Conservation (phyloP, 2,329 filamentous ascomycete species). For the Alternaria burnsii region DNA sequence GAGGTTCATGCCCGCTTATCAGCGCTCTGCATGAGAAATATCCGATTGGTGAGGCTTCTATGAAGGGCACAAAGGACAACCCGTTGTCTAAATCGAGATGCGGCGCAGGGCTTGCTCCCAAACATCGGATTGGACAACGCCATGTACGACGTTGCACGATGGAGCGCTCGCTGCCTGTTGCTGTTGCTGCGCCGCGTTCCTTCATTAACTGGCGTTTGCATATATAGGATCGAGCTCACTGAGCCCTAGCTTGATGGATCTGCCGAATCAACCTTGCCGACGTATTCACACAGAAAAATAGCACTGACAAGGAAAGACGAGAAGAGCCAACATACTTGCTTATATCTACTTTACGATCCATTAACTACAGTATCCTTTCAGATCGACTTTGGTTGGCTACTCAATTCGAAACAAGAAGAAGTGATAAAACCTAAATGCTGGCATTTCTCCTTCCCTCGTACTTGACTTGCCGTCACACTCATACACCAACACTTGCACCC, state of each 20-base stretch:
- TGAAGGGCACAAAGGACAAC: neutral
- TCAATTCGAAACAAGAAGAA: neutral
- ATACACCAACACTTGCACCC: neutral
- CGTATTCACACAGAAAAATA: neutral
- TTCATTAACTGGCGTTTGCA: neutral
- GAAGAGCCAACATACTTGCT: neutral
- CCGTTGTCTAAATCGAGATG: neutral
- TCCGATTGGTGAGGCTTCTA: neutral
- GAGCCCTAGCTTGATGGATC: neutral
- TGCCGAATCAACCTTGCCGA: neutral
- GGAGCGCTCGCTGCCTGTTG: neutral
- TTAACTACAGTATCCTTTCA: neutral
- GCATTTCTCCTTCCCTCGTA: neutral
- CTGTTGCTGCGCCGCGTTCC: neutral
- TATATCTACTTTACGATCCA: neutral
- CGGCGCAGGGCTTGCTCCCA: neutral
- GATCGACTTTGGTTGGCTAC: neutral
- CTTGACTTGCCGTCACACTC: neutral
- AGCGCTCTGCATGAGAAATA: neutral
- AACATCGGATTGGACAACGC: neutral
- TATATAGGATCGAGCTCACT: neutral
- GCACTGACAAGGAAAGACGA: neutral
- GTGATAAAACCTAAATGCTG: neutral
- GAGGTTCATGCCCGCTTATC: neutral
- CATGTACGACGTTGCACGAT: slow-evolving; percentile 1